A percentile compares a stretch with the other conserved stretches of the same genome.
Evolutionary conservation across 257 asterid genomes (phyloP).

Genomic region (Coffea canephora): DNA sequence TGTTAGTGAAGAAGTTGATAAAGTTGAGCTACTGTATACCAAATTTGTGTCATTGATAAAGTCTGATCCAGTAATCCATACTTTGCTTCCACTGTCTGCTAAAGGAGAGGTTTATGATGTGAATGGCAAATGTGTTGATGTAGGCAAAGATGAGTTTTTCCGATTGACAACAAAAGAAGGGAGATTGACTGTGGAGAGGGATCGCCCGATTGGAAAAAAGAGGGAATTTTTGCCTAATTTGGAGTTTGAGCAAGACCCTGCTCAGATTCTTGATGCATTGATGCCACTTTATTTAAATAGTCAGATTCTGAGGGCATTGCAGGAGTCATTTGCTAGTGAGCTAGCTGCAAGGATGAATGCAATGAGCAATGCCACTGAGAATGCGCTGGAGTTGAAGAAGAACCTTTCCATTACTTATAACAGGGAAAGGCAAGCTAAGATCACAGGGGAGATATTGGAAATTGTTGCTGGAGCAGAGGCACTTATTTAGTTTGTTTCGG

Average conservation of each 20-base stretch:
- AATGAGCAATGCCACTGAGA: constrained; percentile 79
- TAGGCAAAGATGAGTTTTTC: constrained; percentile 84
- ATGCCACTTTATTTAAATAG: constrained; percentile 89
- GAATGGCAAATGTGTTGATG: constrained; percentile 79
- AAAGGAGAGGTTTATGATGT: constrained; percentile 84
- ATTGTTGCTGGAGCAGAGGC: constrained; percentile 77
- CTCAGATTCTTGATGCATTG: constrained; percentile 78
- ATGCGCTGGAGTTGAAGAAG: constrained; percentile 71
- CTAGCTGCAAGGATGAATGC: constrained; percentile 93
- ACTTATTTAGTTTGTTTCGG: not conserved
- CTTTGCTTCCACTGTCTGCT: constrained; percentile 79
- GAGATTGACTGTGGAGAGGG: constrained; percentile 79
- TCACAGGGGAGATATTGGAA: constrained; percentile 90
- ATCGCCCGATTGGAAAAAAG: constrained; percentile 51
- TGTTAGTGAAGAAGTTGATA: constrained; percentile 82
- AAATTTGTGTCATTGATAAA: constrained; percentile 84
- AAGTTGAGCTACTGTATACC: constrained; percentile 83
- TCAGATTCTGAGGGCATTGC: constrained; percentile 76
- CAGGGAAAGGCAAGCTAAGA: constrained; percentile 84
- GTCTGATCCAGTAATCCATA: constrained; percentile 78
- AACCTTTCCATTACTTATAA: constrained; percentile 52
- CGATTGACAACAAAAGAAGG: constrained; percentile 83
- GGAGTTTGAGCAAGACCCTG: constrained; percentile 92
- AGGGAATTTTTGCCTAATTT: constrained; percentile 63
- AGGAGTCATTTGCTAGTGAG: constrained; percentile 85